Percentiles rank a stretch among this genome's conserved stretches.
phyloP scores from a whole-genome alignment of 2,329 filamentous ascomycete genomes.

The Pseudogymnoascus sp. region DNA sequence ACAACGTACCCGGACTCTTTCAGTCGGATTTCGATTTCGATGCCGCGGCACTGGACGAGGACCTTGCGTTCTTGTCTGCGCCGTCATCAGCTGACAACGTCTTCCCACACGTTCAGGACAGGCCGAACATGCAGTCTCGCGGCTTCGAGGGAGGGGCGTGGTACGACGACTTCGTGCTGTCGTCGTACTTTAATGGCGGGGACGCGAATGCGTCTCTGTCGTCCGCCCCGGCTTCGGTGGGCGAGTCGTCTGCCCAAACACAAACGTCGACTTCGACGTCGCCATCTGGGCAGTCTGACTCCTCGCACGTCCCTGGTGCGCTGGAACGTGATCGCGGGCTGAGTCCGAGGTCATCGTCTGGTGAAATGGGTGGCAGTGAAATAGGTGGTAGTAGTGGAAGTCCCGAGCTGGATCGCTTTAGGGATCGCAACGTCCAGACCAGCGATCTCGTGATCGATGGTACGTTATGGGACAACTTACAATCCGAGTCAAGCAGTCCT shows the following conservation, averaged over 20 bases:
- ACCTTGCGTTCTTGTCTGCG: background rate
- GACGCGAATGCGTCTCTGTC: background rate
- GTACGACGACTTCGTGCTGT: background rate
- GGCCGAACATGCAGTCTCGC: background rate
- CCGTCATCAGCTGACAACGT: background rate
- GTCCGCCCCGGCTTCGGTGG: background rate
- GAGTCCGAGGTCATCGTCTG: background rate
- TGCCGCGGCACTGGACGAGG: background rate
- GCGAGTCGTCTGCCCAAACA: background rate
- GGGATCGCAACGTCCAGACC: background rate
- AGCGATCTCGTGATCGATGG: background rate
- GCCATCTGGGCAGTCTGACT: background rate
- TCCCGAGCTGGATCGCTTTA: background rate
- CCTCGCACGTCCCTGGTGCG: background rate
- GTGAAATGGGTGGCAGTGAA: background rate
- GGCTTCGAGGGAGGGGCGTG: background rate
- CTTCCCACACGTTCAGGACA: background rate
- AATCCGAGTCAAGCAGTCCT: background rate
- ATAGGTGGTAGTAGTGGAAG: background rate
- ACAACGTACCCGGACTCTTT: background rate
- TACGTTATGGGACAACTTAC: background rate
- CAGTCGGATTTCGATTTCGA: background rate
- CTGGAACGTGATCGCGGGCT: background rate
- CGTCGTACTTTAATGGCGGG: background rate
- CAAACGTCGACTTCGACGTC: background rate